Percentiles rank a stretch among this genome's conserved stretches.
Evolutionary conservation across 495 filamentous ascomycete genomes (phyloP).

Genomic region (Tuber borchii): DNA sequence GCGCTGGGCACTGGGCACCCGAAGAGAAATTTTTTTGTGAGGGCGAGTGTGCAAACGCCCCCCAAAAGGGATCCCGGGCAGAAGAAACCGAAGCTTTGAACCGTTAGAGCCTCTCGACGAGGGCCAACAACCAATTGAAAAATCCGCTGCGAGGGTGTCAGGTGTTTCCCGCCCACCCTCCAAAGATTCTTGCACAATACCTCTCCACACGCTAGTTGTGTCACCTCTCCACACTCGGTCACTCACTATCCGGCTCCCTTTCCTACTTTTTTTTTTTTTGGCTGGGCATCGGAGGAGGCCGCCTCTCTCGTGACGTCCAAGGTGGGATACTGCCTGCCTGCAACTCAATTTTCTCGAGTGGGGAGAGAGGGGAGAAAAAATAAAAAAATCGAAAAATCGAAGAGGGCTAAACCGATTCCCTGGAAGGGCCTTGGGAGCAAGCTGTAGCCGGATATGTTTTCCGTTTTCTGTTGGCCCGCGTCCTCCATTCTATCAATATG

Average conservation of each 20-base stretch:
- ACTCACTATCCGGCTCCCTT: background rate
- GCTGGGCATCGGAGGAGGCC: constrained; percentile 35
- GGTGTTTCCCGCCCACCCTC: too few species aligned
- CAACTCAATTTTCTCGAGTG: constrained; percentile 1
- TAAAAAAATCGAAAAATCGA: background rate
- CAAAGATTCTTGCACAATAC: background rate
- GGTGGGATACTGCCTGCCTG: constrained; percentile 15
- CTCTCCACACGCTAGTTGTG: background rate
- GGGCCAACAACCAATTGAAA: too few species aligned
- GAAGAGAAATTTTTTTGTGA: too few species aligned
- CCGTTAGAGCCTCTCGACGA: too few species aligned
- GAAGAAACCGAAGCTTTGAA: too few species aligned
- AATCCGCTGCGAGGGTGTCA: too few species aligned
- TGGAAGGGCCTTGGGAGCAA: background rate
- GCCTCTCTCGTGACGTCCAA: constrained; percentile 28
- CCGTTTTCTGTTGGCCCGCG: constrained; percentile 34
- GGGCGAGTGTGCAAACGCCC: too few species aligned
- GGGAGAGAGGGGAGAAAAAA: background rate
- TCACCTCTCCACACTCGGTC: constrained; percentile 3
- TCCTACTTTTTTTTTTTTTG: constrained; percentile 17
- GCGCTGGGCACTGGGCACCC: too few species aligned
- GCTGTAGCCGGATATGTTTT: constrained; percentile 35
- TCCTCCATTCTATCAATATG: constrained; percentile 16
- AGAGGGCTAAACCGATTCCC: constrained; percentile 3
- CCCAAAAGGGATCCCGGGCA: too few species aligned